These are phyloP conservation scores for Sporothrix protearum DNA, from an alignment of 2,329 filamentous ascomycete genomes.

Conservation along the genomic window DNA sequence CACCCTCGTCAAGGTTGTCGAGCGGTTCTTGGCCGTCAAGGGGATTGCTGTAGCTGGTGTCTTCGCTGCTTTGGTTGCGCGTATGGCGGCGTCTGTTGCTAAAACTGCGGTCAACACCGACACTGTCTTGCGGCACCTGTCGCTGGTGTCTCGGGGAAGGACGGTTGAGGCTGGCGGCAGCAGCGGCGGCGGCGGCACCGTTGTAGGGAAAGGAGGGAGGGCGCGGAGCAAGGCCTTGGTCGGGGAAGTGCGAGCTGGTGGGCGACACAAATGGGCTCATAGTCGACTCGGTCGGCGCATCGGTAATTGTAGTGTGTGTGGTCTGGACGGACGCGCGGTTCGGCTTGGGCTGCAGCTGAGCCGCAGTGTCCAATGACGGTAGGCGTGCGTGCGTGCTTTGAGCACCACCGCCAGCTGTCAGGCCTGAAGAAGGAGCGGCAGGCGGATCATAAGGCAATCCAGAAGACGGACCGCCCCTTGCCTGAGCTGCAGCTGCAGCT, in stretches of 20 bases:
- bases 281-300: slow-evolving; percentile 56
- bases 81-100: slow-evolving; percentile 40
- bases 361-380: slow-evolving; percentile 36
- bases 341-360: slow-evolving; percentile 44
- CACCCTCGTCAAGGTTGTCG: background rate
- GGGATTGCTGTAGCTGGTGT: background rate
- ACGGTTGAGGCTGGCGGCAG: slow-evolving; percentile 30
- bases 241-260: slow-evolving; percentile 48
- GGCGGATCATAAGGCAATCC: slow-evolving; percentile 28
- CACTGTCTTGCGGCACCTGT: slow-evolving; percentile 27
- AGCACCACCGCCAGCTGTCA: background rate
- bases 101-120: background rate
- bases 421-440: slow-evolving; percentile 22
- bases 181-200: slow-evolving; percentile 27
- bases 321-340: slow-evolving; percentile 57
- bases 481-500: slow-evolving; percentile 38
- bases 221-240: slow-evolving; percentile 54
- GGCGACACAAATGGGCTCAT: slow-evolving; percentile 57
- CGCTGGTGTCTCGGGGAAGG: slow-evolving; percentile 41
- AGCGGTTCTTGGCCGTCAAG: slow-evolving; percentile 29
- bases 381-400: slow-evolving; percentile 31
- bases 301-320: slow-evolving; percentile 49
- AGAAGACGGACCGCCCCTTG: background rate
- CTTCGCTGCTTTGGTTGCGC: slow-evolving; percentile 39
- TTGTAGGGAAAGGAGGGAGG: slow-evolving; percentile 56